These are phyloP conservation scores for Volvox africanus DNA, from an alignment of 139 green algal species.

Conservation along the genomic window DNA sequence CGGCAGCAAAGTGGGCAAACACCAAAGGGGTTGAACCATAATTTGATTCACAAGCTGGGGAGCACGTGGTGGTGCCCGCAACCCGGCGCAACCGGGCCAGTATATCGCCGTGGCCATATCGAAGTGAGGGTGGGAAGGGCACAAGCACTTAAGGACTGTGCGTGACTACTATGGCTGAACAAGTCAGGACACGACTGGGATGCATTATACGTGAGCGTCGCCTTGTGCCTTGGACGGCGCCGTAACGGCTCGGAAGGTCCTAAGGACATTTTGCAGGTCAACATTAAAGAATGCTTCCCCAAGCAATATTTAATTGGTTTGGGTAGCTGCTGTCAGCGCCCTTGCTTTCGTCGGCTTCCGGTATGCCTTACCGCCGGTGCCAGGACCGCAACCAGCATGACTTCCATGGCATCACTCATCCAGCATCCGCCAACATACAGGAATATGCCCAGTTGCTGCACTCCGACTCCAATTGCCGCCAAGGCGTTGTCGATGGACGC, in stretches of 20 bases:
- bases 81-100: not conserved
- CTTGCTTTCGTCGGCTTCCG: no score
- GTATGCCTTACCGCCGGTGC: conserved; percentile 75
- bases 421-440: conserved; percentile 65
- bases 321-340: not conserved
- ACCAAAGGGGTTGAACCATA: not conserved
- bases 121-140: no score
- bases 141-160: no score
- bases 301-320: not conserved
- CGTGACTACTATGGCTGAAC: no score
- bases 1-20: not conserved
- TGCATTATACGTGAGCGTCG: not conserved
- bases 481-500: conserved; percentile 40
- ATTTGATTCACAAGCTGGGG: not conserved
- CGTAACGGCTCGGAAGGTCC: not conserved
- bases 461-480: conserved; percentile 15
- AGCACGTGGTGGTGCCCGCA: not conserved
- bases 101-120: not conserved
- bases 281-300: not conserved
- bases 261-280: not conserved
- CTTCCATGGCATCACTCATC: conserved; percentile 88
- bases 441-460: conserved; percentile 36
- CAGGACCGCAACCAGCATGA: conserved; percentile 89
- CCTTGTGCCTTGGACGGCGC: not conserved
- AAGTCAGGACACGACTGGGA: no score